A percentile compares a stretch with the other conserved stretches of the same genome.
Evolutionary conservation across 345 rosid genomes (phyloP).

Genomic region (Eucalyptus cloeziana): DNA sequence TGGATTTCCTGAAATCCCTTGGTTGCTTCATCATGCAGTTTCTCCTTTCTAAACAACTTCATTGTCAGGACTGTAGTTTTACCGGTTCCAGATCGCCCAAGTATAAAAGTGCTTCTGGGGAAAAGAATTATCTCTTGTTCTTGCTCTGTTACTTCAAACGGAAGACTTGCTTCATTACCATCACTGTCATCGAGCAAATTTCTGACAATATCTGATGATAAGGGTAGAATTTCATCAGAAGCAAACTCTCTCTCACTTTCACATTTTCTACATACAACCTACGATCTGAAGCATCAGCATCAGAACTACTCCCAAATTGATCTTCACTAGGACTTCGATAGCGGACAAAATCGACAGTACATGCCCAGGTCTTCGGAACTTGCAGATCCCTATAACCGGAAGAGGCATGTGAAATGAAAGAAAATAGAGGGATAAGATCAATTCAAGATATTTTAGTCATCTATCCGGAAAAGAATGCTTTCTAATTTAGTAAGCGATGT

Average conservation of each 20-base stretch:
- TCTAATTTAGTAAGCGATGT: no score
- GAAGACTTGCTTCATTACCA: conserved; percentile 24
- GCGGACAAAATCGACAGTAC: conserved; percentile 11
- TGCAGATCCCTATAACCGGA: conserved; percentile 17
- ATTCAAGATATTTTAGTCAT: background rate
- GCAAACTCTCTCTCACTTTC: conserved; percentile 31
- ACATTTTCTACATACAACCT: conserved; percentile 16
- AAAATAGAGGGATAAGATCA: background rate
- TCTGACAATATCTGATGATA: conserved; percentile 1
- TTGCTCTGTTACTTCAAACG: conserved; percentile 37
- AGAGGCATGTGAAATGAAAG: background rate
- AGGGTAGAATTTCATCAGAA: conserved; percentile 37
- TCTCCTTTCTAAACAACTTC: no score
- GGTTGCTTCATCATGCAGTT: no score
- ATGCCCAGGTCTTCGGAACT: conserved; percentile 33
- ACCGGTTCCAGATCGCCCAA: no score
- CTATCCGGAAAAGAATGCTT: background rate
- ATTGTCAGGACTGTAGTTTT: no score
- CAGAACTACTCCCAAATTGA: conserved; percentile 1
- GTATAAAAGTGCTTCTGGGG: no score
- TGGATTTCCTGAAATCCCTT: no score
- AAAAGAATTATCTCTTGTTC: conserved; percentile 8
- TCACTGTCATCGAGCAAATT: no score
- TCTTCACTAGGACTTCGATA: background rate
- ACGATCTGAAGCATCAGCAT: background rate